These are phyloP conservation scores for Pilobolus umbonatus DNA, from an alignment of 192 early-diverging fungal species.

Conservation along the genomic window DNA sequence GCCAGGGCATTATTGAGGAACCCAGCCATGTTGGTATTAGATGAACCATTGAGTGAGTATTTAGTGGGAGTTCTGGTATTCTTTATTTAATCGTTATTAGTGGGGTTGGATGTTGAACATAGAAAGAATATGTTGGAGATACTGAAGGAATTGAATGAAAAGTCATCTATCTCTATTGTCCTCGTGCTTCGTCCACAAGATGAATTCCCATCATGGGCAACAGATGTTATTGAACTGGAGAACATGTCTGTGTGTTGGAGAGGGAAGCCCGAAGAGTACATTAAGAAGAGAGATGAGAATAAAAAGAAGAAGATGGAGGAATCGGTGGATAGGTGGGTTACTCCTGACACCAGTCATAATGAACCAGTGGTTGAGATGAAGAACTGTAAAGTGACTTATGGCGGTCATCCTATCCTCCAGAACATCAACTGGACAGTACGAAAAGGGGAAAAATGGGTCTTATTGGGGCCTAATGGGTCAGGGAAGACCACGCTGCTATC, in stretches of 20 bases:
- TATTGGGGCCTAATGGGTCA: constrained; percentile 50
- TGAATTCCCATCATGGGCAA: constrained; percentile 47
- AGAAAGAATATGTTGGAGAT: constrained; percentile 35
- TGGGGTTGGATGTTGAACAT: constrained; percentile 48
- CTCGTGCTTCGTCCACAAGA: constrained; percentile 53
- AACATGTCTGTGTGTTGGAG: constrained; percentile 30
- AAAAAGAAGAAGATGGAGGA: constrained; percentile 6
- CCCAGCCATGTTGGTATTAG: constrained; percentile 36
- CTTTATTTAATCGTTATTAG: constrained; percentile 16
- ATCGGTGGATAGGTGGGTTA: constrained; percentile 31
- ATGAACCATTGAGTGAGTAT: constrained; percentile 52
- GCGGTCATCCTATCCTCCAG: constrained; percentile 37
- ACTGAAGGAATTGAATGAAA: constrained; percentile 20
- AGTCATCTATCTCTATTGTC: constrained; percentile 23
- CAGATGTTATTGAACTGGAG: constrained; percentile 44
- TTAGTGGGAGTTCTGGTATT: too few relatives aligned
- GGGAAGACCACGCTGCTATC: constrained; percentile 56
- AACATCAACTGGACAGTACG: constrained; percentile 43
- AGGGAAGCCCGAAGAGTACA: constrained; percentile 32
- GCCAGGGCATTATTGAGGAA: constrained; percentile 30
- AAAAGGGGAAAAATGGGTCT: constrained; percentile 48
- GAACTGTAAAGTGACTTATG: constrained; percentile 39
- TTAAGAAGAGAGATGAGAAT: neutral
- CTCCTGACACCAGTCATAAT: neutral
- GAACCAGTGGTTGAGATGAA: constrained; percentile 38